A percentile compares a stretch with the other conserved stretches of the same genome.
Evolutionary conservation across 768 basidiomycete genomes (phyloP).

Genomic region (Steccherinum ochraceum): DNA sequence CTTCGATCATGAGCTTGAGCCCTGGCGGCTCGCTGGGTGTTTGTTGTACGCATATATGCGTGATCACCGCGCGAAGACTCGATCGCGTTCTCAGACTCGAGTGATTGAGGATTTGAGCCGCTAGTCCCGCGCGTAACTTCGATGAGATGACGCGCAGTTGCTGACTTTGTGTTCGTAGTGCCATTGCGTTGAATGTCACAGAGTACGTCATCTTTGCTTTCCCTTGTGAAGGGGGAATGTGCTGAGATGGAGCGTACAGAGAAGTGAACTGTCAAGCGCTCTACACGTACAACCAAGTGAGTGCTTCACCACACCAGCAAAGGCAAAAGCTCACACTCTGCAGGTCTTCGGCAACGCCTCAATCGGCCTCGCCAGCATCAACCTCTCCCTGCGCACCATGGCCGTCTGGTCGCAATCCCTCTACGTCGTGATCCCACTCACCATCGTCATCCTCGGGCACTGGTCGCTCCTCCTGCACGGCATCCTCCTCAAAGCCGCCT

Average conservation of each 20-base stretch:
- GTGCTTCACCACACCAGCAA: conserved; percentile 3
- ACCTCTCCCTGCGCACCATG: conserved; percentile 47
- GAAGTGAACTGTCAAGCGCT: conserved; percentile 37
- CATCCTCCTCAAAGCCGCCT: conserved; percentile 50
- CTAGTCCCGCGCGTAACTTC: too few species aligned
- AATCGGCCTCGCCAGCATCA: conserved; percentile 40
- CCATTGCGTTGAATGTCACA: conserved; percentile 32
- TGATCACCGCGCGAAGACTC: too few species aligned
- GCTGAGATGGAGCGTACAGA: conserved; percentile 16
- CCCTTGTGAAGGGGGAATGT: not conserved
- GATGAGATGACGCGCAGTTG: too few species aligned
- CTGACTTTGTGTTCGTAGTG: too few species aligned
- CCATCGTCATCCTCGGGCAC: conserved; percentile 56
- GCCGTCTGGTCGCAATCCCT: conserved; percentile 62
- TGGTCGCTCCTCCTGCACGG: conserved; percentile 70
- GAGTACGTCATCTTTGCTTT: conserved; percentile 14
- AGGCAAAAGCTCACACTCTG: not conserved
- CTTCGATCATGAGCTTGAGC: too few species aligned
- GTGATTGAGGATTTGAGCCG: too few species aligned
- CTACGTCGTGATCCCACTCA: conserved; percentile 45
- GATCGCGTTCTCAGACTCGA: too few species aligned
- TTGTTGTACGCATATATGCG: too few species aligned
- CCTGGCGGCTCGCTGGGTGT: too few species aligned
- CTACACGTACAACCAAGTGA: conserved; percentile 42
- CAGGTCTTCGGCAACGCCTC: conserved; percentile 39